A percentile compares a stretch with the other conserved stretches of the same genome.
These are phyloP conservation scores for Hygrocybe coccinea DNA, from an alignment of 768 basidiomycete genomes.

Conservation along the genomic window DNA sequence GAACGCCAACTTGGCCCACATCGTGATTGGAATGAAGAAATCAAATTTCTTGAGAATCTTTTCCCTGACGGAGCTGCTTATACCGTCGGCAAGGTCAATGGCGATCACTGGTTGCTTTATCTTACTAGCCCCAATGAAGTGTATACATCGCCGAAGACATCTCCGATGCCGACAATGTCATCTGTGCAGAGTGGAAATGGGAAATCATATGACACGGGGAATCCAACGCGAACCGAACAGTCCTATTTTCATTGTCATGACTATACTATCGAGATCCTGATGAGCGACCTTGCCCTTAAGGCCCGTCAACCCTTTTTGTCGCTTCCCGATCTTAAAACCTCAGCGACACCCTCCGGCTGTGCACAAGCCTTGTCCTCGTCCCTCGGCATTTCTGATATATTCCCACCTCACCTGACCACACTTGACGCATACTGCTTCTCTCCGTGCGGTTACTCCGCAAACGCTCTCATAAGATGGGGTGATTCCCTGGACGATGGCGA, in stretches of 20 bases:
- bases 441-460: conserved; percentile 95
- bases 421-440: conserved; percentile 91
- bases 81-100: conserved; percentile 95
- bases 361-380: conserved; percentile 59
- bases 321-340: conserved; percentile 26
- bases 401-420: conserved; percentile 71
- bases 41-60: conserved; percentile 84
- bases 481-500: conserved; percentile 27
- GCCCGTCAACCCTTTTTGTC: conserved; percentile 79
- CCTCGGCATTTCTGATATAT: conserved; percentile 78
- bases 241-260: conserved; percentile 46
- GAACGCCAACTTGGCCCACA: conserved; percentile 93
- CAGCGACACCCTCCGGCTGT: conserved; percentile 44
- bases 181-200: too few species aligned
- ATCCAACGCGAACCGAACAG: conserved; percentile 4
- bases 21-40: conserved; percentile 89
- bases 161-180: too few species aligned
- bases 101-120: conserved; percentile 98
- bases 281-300: conserved; percentile 78
- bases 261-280: conserved; percentile 96
- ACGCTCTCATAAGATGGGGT: conserved; percentile 75
- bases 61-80: conserved; percentile 90
- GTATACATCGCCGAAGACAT: neutral
- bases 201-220: too few species aligned
- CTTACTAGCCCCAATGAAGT: conserved; percentile 55